Base-by-base conservation (phyloP, 2,329 filamentous ascomycete genomes). In the Fusarium longipes region DNA sequence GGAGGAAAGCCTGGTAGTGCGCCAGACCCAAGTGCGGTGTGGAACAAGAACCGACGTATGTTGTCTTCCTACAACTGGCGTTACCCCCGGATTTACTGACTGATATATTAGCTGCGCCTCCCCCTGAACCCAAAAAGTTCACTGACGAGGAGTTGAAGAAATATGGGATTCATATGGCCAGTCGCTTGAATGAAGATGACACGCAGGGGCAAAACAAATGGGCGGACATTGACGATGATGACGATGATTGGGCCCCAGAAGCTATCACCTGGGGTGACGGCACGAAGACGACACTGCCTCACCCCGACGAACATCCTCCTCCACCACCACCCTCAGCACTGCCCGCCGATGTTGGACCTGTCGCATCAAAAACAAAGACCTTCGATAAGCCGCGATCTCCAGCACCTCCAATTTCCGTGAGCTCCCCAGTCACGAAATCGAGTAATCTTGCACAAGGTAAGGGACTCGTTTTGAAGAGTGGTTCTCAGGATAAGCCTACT, bases 151-250 rank as follows among this genome's bases (percentile, higher is more conserved):
- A 96, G 75, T 83, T 96, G 74, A 91, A 93, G 76, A 92, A 93
- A 76, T 93, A 92, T 77, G 92, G 93, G 30, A 96, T 96, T 73
- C 93, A 96, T 76, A 86, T 96, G 79, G 91, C 92, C 57, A 93
- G 86, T 71, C 89, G 93, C 70, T 81, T 96, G 57, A 90, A 93
- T 67, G 86, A 91, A 48, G 91, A 95, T 68, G 91, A 93, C 75
- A 78, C 83, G 52, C 87, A 87, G 58, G 91, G 91, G 60, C 91
- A 93, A 72, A 88, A 90, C 30, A 95, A 94, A 76, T 96, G 93
- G 93, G 93, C 92, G 24, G 93, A 96, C 74, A 94, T 95, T 62
- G 93, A 96, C 63, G 93, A 96, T 58, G 92, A 96, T 67, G 91
- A 94, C 73, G 93, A 96, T 35, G 92, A 95, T 73, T 95, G 92